Evolutionary conservation across 1,284 basidiomycete species (phyloP), one percentile per base, ranked within the genome.

Genomic region (Ustilago trichophora): DNA sequence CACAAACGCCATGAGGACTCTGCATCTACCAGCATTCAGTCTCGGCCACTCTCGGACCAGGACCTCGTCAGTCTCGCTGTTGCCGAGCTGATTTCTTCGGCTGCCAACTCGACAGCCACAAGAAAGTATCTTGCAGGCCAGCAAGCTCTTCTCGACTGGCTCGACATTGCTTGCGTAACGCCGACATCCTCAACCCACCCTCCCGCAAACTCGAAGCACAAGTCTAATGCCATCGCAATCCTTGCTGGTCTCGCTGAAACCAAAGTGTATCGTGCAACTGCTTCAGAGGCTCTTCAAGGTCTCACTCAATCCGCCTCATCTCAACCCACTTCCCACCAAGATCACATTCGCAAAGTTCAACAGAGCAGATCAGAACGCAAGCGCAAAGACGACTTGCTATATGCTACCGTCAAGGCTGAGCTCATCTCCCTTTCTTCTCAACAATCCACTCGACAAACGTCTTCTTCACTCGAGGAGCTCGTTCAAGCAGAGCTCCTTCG

Each of bases 71-170:
- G 33, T 15, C 18, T 62, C 15, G 57, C 56, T 10, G 41, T 70
- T 0, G 67, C 62, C 12, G 57, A 66, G 38, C 54, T 71, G 10
- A 22, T 71, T 22, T 54, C 46, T 13, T 59, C 68, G 3, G 68
- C 68, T 34, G 47, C 62, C 25, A 62, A 64, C 11, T 47, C 50
- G 27, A 46, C 50, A 7, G 41, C 50, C 1, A 58, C 57, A 0
- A 13, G 68, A 19, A 66, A 59, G 38, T 47, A 49, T 18, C 54
- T 68, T n/a, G 48, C 54, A 15, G 36, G 26, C 1, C 65, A 68
- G 27, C 65, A 68, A 35, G 54, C 49, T 4, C 37, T 63, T n/a
- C 51, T 68, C 9, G 65, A 68, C 19, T 68, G 65, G 65, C 51
- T 68, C 35, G 65, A 68, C 32, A 47, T 68, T 15, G 43, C 45